Conservation (phyloP, 2,329 filamentous ascomycete species). For the Westerdykella aurantiaca region DNA sequence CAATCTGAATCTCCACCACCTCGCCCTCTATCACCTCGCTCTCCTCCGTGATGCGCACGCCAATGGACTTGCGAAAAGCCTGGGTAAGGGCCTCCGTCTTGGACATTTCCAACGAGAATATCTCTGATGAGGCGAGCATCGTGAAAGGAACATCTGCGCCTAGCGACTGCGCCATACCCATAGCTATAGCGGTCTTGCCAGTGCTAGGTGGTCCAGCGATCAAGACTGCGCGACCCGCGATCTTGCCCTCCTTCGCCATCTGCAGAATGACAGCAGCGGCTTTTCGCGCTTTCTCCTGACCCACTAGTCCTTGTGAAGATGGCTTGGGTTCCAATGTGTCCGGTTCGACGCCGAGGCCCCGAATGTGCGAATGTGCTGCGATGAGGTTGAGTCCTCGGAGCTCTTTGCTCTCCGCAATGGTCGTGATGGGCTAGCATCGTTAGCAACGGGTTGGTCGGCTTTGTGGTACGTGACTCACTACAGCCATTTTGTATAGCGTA, state of each 20-base stretch:
- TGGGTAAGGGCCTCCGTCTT: slow-evolving; percentile 98
- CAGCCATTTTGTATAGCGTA: slow-evolving; percentile 18
- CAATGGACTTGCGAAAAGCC: slow-evolving; percentile 98
- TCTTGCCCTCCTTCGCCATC: slow-evolving; percentile 99
- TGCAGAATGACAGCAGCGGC: slow-evolving; percentile 93
- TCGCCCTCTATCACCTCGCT: slow-evolving; percentile 99
- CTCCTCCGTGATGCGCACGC: slow-evolving; percentile 96
- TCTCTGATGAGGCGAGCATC: slow-evolving; percentile 89
- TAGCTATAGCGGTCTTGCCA: slow-evolving; percentile 96
- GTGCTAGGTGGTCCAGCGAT: slow-evolving; percentile 96
- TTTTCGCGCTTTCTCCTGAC: slow-evolving; percentile 93
- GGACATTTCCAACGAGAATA: slow-evolving; percentile 98
- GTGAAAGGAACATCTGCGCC: slow-evolving; percentile 95
- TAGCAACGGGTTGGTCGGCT: too few relatives aligned
- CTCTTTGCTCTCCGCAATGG: slow-evolving; percentile 92
- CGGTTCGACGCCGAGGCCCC: slow-evolving; percentile 85
- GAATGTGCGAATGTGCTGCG: slow-evolving; percentile 95
- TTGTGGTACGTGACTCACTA: slow-evolving; percentile 19
- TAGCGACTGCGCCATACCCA: slow-evolving; percentile 96
- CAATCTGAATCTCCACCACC: slow-evolving; percentile 97
- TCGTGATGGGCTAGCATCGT: slow-evolving; percentile 53
- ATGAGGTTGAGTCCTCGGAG: slow-evolving; percentile 95
- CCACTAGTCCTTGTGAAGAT: slow-evolving; percentile 86
- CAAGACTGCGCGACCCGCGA: slow-evolving; percentile 87
- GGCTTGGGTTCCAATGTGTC: slow-evolving; percentile 83